These are phyloP conservation scores for Iris pallida DNA, from an alignment of 116 monocot species.

Conservation along the genomic window DNA sequence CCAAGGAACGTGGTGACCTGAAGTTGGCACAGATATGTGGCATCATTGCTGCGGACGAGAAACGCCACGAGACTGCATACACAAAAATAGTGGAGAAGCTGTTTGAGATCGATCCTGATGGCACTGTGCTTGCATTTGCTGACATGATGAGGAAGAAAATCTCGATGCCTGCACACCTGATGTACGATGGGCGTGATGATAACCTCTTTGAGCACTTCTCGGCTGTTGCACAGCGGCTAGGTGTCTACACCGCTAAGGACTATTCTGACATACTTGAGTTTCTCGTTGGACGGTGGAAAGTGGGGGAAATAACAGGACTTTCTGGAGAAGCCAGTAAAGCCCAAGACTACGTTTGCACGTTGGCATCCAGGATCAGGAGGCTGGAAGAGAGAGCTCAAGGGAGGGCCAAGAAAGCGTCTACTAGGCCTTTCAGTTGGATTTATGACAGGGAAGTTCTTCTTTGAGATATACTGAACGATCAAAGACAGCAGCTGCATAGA, in stretches of 20 bases:
- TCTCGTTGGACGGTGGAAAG: conserved; percentile 13
- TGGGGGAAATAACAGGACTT: background rate
- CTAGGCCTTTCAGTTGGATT: conserved; percentile 16
- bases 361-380: conserved; percentile 9
- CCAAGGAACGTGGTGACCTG: conserved; percentile 4
- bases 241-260: conserved; percentile 11
- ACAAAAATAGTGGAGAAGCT: conserved; percentile 16
- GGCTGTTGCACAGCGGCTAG: conserved; percentile 7
- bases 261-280: conserved; percentile 10
- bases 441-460: conserved; percentile 13
- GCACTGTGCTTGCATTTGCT: conserved; percentile 14
- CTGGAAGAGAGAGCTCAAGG: conserved; percentile 16
- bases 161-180: conserved; percentile 13
- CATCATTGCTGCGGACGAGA: conserved; percentile 15
- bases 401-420: background rate
- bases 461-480: background rate
- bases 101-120: conserved; percentile 13
- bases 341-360: conserved; percentile 8
- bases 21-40: conserved; percentile 13
- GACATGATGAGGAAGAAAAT: conserved; percentile 23
- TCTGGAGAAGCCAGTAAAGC: conserved; percentile 8
- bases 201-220: conserved; percentile 10
- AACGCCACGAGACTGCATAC: conserved; percentile 18
- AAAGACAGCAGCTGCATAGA: too few species aligned
- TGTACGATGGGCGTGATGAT: conserved; percentile 13